These are phyloP conservation scores for Syncephalastrum racemosum DNA, from an alignment of 371 early-diverging fungal genomes.

Conservation along the genomic window DNA sequence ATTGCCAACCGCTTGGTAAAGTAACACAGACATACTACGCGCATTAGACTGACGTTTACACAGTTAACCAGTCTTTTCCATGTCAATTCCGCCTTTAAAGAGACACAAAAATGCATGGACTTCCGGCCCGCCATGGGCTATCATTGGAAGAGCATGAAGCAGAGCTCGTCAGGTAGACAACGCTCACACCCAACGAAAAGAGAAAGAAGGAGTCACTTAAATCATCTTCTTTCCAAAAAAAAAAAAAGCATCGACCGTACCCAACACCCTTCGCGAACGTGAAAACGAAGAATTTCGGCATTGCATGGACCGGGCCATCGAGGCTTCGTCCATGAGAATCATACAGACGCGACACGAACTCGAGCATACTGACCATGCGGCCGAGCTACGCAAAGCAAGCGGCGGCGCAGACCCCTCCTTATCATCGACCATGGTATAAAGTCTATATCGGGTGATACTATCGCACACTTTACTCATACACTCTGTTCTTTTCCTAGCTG, in stretches of 20 bases:
- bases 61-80: slow-evolving; percentile 71
- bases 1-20: slow-evolving; percentile 80
- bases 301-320: slow-evolving; percentile 50
- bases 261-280: slow-evolving; percentile 35
- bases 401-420: not conserved
- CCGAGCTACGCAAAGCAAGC: slow-evolving; percentile 1
- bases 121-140: slow-evolving; percentile 79
- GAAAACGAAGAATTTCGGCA: slow-evolving; percentile 43
- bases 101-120: slow-evolving; percentile 60
- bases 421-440: not conserved
- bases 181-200: no score
- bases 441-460: not conserved
- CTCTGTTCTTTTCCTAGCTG: not conserved
- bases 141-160: slow-evolving; percentile 59
- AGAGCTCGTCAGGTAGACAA: slow-evolving; percentile 1
- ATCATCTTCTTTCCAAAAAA: no score
- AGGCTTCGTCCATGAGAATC: slow-evolving; percentile 34
- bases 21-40: not conserved
- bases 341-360: slow-evolving; percentile 29
- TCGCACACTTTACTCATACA: not conserved
- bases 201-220: no score
- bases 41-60: not conserved
- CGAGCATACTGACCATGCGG: slow-evolving; percentile 10
- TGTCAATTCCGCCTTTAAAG: slow-evolving; percentile 71
- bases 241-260: slow-evolving; percentile 6